Conservation (phyloP, 2,329 filamentous ascomycete genomes). For the Talaromyces sp. region DNA sequence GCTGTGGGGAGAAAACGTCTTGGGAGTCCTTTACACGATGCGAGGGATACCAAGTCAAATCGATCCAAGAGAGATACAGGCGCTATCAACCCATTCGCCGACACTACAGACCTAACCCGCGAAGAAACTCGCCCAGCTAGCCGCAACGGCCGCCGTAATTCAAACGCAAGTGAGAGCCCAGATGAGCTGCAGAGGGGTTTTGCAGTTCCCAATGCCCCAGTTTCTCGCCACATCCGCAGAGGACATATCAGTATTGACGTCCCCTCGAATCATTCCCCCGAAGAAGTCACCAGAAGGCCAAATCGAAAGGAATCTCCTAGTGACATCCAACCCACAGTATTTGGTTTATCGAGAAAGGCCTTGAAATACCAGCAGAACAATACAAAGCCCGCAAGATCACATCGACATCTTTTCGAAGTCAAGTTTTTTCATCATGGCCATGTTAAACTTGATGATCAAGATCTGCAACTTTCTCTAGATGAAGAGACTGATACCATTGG, state of each 20-base stretch:
- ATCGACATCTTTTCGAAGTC: constrained; percentile 14
- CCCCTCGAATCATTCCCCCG: constrained; percentile 1
- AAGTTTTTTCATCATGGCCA: constrained; percentile 19
- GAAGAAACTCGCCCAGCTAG: background rate
- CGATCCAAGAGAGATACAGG: background rate
- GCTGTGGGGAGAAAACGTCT: background rate
- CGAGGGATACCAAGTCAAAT: background rate
- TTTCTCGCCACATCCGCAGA: constrained; percentile 4
- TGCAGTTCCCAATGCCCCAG: constrained; percentile 21
- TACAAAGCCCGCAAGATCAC: background rate
- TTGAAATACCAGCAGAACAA: background rate
- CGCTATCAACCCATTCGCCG: background rate
- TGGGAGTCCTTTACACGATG: background rate
- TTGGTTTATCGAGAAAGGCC: constrained; percentile 15
- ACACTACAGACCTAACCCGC: background rate
- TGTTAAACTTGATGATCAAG: constrained; percentile 9
- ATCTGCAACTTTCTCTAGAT: constrained; percentile 12
- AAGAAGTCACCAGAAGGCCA: background rate
- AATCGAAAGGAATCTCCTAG: constrained; percentile 21
- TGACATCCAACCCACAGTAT: constrained; percentile 28
- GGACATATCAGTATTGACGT: constrained; percentile 3
- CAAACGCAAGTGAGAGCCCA: constrained; percentile 28
- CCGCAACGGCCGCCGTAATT: background rate
- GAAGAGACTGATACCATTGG: constrained; percentile 8
- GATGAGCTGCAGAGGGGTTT: constrained; percentile 36